Evolutionary conservation across 768 basidiomycete species (phyloP), one percentile per base, ranked within the genome.

Genomic region (Boletus subcaerulescens): DNA sequence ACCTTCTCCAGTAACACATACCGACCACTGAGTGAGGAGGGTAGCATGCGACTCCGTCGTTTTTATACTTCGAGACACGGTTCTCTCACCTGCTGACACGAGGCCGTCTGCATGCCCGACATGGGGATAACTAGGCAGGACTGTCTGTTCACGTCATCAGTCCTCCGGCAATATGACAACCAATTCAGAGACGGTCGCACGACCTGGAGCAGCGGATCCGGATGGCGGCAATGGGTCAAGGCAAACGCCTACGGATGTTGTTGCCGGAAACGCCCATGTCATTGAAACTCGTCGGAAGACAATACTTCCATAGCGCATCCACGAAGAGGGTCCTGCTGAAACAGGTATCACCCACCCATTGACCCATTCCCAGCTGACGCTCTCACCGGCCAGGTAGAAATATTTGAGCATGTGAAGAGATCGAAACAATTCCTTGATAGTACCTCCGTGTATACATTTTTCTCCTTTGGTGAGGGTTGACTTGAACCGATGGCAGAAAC

Each of bases 1-100:
- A 84, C 83, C 80, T 76, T 64, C 83, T 77, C 73, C 75, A 83
- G 65, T 78, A 81, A 71, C 83, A 85, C 84, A 85, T 85, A 20
- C 24, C 41, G 52, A 59, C 42, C 14, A n/a, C 55, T 51, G 57
- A 57, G 32, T 51, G 55, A 38, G 33, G 48, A 40, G 29, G 42
- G 24, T 22, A 43, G 39, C 39, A 45, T 45, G 49, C 40, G 14
- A 43, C 48, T 35, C 45, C 32, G 35, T 58, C 53, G 56, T 58
- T 69, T 70, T 70, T 70, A 70, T 70, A 70, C 58, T 48, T 65
- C 43, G 55, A 62, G 55, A 50, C 52, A 51, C 35, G 63, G 58
- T 52, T 59, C 64, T 64, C 57, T 61, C 61, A 59, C 59, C 62
- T 60, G 65, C 41, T 68, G 62, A 68, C 69, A 71, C 67, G 56